A percentile compares a stretch with the other conserved stretches of the same genome.
Conservation (phyloP, 257 asterid genomes). For the Scutellaria minor region DNA sequence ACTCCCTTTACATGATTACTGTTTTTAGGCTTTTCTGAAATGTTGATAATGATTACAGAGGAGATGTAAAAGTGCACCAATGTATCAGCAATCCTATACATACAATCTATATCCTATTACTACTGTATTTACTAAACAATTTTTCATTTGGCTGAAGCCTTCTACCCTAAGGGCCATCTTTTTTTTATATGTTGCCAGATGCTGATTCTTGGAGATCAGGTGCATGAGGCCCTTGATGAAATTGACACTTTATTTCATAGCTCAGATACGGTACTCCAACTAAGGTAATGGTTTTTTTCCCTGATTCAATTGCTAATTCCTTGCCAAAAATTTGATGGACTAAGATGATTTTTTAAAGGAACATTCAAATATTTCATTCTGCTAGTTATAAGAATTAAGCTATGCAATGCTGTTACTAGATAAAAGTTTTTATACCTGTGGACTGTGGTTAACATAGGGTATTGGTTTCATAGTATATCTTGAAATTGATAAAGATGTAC, state of each 20-base stretch:
- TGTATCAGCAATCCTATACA: slow-evolving; percentile 1
- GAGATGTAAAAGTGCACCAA: slow-evolving; percentile 1
- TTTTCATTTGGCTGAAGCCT: slow-evolving; percentile 20
- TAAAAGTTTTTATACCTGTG: slow-evolving; percentile 9
- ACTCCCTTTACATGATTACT: neutral
- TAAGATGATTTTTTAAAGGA: neutral
- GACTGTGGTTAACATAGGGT: slow-evolving; percentile 9
- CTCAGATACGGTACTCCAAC: slow-evolving; percentile 54
- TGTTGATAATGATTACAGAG: slow-evolving; percentile 3
- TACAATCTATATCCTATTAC: neutral
- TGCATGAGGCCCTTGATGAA: slow-evolving; percentile 75
- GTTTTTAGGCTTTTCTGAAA: neutral
- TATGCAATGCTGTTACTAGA: neutral
- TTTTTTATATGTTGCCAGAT: slow-evolving; percentile 50
- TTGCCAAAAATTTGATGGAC: slow-evolving; percentile 5
- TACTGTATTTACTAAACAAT: neutral
- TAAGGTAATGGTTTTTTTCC: slow-evolving; percentile 56
- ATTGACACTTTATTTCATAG: slow-evolving; percentile 49
- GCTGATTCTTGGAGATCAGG: slow-evolving; percentile 89
- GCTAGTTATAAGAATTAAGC: slow-evolving; percentile 6
- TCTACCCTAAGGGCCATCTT: slow-evolving; percentile 25
- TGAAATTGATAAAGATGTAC: neutral
- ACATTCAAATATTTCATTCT: neutral
- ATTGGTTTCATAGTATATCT: slow-evolving; percentile 5
- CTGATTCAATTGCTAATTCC: slow-evolving; percentile 16